Evolutionary conservation across 345 rosid genomes (phyloP), one percentile per base, ranked within the genome.

Genomic region (Ceriops zippeliana): DNA sequence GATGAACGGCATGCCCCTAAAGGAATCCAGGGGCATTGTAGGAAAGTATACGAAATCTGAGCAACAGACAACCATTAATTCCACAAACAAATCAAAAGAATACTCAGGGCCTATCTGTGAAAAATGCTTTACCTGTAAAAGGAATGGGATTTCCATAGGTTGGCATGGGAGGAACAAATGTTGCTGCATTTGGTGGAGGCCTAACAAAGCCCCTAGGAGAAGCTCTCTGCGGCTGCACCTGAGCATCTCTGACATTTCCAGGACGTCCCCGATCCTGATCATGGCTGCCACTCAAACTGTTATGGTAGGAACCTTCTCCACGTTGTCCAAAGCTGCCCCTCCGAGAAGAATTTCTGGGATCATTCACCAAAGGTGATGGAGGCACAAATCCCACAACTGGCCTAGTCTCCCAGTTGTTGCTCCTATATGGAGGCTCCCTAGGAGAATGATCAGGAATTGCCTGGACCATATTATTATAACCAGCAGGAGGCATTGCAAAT

Each of bases 261-360:
- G 72, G 73, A 75, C 73, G 83, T 61, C 87, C 84, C 37, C 79
- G 83, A 22, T 83, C 89, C 56, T 80, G 86, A 72, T 85, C 86
- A 9, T 79, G 87, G 73, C 86, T 75, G 28, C 73, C 74, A 21
- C 82, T 79, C 59, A 60, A 73, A 79, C 63, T 79, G 71, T 82
- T 73, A 54, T 82, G 82, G 58, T 81, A 75, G 17, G 72, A 61
- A 63, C 84, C 83, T 34, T 83, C 90, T 37, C 88, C 84, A 30
- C 85, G 86, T 21, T 77, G 76, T 52, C 86, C 85, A 79, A 73
- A 73, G 73, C 75, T 85, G 67, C 85, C 82, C 56, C 87, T 83
- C 46, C 87, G 75, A 4, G 84, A 71, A 28, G 81, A 68, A 75
- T 71, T 78, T 26, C 88, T 68, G 60, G 77, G 81, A 54, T 81